Percentiles rank a stretch among this genome's conserved stretches.
These are phyloP conservation scores for Phytophthora melonis DNA, from an alignment of 352 stramenopile genomes.

Conservation along the genomic window DNA sequence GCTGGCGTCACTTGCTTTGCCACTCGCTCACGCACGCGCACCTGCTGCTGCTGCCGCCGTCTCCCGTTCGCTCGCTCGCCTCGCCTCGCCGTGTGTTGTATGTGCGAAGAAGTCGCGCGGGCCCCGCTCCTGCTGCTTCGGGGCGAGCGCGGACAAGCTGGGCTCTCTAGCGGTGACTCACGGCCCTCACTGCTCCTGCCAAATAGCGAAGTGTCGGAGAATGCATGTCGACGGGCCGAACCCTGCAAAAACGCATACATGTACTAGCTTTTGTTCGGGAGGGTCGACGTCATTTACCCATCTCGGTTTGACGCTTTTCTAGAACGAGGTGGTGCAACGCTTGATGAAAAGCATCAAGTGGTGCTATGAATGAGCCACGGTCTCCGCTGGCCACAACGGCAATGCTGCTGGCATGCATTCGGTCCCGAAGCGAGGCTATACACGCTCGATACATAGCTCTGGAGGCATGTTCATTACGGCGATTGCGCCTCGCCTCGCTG, in stretches of 20 bases:
- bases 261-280: too few species aligned
- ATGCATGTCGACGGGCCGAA: conserved; percentile 23
- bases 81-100: background rate
- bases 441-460: too few species aligned
- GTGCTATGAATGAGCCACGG: too few species aligned
- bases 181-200: conserved; percentile 16
- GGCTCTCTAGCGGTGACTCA: too few species aligned
- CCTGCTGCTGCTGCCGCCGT: background rate
- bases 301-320: background rate
- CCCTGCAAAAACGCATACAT: conserved; percentile 24
- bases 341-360: background rate
- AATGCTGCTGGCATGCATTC: too few species aligned
- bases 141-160: background rate
- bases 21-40: too few species aligned
- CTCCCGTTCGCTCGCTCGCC: background rate
- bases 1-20: background rate
- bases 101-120: too few species aligned
- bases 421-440: too few species aligned
- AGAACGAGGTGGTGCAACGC: too few species aligned
- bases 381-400: too few species aligned
- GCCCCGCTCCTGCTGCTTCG: background rate
- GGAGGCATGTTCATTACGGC: too few species aligned
- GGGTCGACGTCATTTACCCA: conserved; percentile 23
- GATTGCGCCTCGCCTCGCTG: too few species aligned
- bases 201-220: conserved; percentile 35